Conservation (phyloP, 2,329 filamentous ascomycete genomes). For the Arthrobotrys pseudoclavata region DNA sequence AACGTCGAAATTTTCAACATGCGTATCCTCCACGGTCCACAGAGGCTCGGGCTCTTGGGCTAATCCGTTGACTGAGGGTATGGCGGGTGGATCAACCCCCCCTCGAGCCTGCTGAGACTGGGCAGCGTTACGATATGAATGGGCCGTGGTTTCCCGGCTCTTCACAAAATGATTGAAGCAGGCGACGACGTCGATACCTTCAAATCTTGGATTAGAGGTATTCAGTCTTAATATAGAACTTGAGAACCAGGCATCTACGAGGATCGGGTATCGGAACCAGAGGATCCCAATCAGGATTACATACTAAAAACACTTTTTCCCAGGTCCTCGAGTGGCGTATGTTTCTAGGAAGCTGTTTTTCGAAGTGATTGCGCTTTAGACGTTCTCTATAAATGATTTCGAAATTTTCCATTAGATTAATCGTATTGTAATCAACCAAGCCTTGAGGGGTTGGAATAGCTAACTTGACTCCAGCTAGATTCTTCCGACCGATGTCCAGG, state of each 20-base stretch:
- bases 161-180: too few relatives aligned
- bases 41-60: too few relatives aligned
- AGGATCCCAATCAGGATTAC: slow-evolving; percentile 11
- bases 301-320: slow-evolving; percentile 1
- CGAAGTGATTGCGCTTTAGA: slow-evolving; percentile 23
- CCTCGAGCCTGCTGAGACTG: too few relatives aligned
- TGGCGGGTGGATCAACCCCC: too few relatives aligned
- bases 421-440: background rate
- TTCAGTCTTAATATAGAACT: background rate
- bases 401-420: background rate
- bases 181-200: too few relatives aligned
- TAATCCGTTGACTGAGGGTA: too few relatives aligned
- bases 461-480: slow-evolving; percentile 20
- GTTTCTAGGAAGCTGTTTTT: background rate
- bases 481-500: background rate
- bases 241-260: background rate
- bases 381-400: background rate
- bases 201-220: background rate
- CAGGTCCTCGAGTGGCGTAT: background rate
- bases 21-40: too few relatives aligned
- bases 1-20: too few relatives aligned
- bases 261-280: background rate
- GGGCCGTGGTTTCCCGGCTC: too few relatives aligned
- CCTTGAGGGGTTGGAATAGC: background rate
- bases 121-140: too few relatives aligned